Conservation (phyloP, 1,284 basidiomycete genomes). For the Boletus smithii region DNA sequence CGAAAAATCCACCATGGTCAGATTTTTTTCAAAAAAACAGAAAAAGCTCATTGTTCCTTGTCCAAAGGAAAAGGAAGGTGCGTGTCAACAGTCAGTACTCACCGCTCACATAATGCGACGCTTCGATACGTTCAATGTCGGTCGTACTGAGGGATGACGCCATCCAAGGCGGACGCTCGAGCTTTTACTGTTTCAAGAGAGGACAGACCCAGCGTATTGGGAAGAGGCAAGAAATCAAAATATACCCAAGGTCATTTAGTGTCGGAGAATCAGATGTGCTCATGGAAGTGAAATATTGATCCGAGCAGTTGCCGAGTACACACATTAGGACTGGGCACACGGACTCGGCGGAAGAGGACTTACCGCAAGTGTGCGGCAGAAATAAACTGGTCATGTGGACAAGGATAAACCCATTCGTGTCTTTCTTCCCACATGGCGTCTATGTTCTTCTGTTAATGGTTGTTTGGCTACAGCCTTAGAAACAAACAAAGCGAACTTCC, state of each 20-base stretch:
- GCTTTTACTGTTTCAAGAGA: neutral
- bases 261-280: conserved; percentile 1
- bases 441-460: no score
- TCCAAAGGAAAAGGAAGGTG: neutral
- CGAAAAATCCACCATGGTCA: neutral
- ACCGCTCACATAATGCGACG: conserved; percentile 30
- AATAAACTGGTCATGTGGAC: no score
- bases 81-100: neutral
- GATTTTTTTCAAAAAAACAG: no score
- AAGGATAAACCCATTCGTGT: no score
- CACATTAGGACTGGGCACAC: neutral
- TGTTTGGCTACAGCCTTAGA: conserved; percentile 16
- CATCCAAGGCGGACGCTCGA: conserved; percentile 12
- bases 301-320: conserved; percentile 8
- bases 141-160: neutral
- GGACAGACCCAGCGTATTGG: neutral
- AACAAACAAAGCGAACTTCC: conserved; percentile 10
- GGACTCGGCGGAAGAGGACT: neutral
- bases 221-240: neutral
- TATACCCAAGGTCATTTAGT: neutral
- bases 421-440: neutral
- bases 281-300: conserved; percentile 7
- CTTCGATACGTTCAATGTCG: conserved; percentile 11
- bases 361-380: no score
- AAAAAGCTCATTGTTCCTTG: neutral